These are phyloP conservation scores for Debaryomyces robertsiae DNA, from an alignment of 1,139 yeast species.

Conservation along the genomic window DNA sequence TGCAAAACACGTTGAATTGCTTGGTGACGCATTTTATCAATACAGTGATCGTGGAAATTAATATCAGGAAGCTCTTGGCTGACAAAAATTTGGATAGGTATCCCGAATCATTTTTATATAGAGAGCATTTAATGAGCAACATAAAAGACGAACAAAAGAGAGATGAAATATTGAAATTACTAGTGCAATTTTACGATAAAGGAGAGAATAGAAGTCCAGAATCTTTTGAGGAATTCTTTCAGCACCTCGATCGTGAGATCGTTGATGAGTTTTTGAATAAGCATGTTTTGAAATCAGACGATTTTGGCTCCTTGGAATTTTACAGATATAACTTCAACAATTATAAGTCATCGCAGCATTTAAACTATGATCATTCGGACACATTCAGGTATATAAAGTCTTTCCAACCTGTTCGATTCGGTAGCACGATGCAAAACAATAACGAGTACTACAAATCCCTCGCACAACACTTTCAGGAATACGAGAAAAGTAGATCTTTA, in stretches of 20 bases:
- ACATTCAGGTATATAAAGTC: conserved; percentile 21
- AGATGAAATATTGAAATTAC: conserved; percentile 20
- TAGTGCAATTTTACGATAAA: conserved; percentile 17
- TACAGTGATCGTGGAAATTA: conserved; percentile 29
- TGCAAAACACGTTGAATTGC: conserved; percentile 24
- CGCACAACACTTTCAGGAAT: conserved; percentile 20
- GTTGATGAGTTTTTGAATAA: conserved; percentile 17
- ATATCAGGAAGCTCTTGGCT: conserved; percentile 21
- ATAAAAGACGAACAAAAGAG: conserved; percentile 19
- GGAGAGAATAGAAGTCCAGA: conserved; percentile 17
- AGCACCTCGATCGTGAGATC: conserved; percentile 17
- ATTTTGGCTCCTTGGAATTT: conserved; percentile 25
- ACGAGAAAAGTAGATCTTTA: conserved; percentile 13
- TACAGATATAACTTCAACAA: conserved; percentile 26
- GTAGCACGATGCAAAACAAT: conserved; percentile 19
- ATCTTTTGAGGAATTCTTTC: conserved; percentile 20
- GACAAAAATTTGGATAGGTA: conserved; percentile 12
- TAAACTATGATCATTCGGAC: conserved; percentile 35
- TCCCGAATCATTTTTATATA: conserved; percentile 17
- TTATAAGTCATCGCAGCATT: conserved; percentile 35
- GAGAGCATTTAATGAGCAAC: conserved; percentile 19
- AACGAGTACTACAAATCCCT: conserved; percentile 25
- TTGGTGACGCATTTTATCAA: conserved; percentile 21
- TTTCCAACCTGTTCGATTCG: conserved; percentile 20
- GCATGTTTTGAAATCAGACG: conserved; percentile 16